Base-by-base conservation (phyloP, 805 yeast genomes). In the Candida cerambycidarum region DNA sequence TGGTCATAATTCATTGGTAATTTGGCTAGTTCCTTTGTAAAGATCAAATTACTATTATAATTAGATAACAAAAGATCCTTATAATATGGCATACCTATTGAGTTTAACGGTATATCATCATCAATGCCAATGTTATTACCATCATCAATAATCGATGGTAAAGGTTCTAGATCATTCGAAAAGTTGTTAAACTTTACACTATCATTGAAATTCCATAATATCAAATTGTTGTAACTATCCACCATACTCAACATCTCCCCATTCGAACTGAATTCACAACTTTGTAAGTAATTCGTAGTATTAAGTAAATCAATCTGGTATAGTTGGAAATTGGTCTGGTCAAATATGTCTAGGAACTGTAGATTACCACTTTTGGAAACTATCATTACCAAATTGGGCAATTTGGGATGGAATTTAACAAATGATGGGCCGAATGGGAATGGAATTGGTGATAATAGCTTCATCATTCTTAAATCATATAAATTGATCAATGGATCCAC, bases 341-440 rank as follows among this genome's bases (percentile, higher is more conserved):
- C 87, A 46, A 79, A 80, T 53, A 86, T 76, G 61, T 93, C 97
- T 18, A 89, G 76, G 50, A 89, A 83, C 56, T 89, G 96, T 44
- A 93, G 68, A 46, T 89, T 92, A 13, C 98, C 98, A 16, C 78
- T 62, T 15, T 73, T 73, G 0, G 97, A 85, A 0, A 88, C 84
- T 6, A 87, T 80, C 4, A 89, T 60, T 34, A 89, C 78, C 27
- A 85, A 80, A 29, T 86, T 85, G 5, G 96, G 85, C 38, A 89
- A 58, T 46, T 85, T 84, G 5, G 98, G 97, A 64, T 92, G 97
- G 47, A 92, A 72, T 38, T 85, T 75, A 1, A 85, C 93, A 57
- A 77, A 85, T 8, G 85, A 75, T 0, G 98, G 97, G 10, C 97
- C 97, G 0, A 89, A 83, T 0, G 93, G 89, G 55, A 89, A 89